Conservation (phyloP, 2,329 filamentous ascomycete genomes). For the Pseudonectria foliicola region DNA sequence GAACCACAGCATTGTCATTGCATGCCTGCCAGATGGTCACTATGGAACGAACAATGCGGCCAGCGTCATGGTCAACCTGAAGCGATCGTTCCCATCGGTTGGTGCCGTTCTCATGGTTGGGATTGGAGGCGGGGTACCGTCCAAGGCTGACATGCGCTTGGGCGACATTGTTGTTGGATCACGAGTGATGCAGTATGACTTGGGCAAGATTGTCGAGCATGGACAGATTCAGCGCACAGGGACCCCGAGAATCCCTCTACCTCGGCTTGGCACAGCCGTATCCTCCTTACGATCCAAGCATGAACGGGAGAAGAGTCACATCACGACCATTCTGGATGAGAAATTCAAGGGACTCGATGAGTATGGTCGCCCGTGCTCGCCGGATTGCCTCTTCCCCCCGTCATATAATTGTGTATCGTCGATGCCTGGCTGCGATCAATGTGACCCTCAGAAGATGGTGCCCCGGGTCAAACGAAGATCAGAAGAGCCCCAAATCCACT, state of each 20-base stretch:
- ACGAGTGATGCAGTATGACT: slow-evolving; percentile 20
- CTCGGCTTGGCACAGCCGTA: too few species aligned
- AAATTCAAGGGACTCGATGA: too few species aligned
- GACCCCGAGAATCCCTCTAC: too few species aligned
- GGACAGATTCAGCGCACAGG: slow-evolving; percentile 5
- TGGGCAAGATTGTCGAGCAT: slow-evolving; percentile 12
- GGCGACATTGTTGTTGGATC: slow-evolving; percentile 22
- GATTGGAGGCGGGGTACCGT: slow-evolving; percentile 15
- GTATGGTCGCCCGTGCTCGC: too few species aligned
- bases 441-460: too few species aligned
- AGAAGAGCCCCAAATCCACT: slow-evolving; percentile 8
- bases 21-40: slow-evolving; percentile 12
- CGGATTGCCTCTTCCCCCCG: too few species aligned
- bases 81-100: slow-evolving; percentile 34
- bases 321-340: too few species aligned
- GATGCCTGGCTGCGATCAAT: too few species aligned
- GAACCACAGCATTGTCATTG: slow-evolving; percentile 20
- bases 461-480: background rate
- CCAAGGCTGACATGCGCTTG: slow-evolving; percentile 14
- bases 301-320: too few species aligned
- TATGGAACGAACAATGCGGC: slow-evolving; percentile 19
- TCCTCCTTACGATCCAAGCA: too few species aligned
- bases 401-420: too few species aligned
- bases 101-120: slow-evolving; percentile 16
- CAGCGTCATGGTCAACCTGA: slow-evolving; percentile 14